Evolutionary conservation across 2,329 filamentous ascomycete genomes (phyloP).

Genomic region (Aureobasidium namibiae): DNA sequence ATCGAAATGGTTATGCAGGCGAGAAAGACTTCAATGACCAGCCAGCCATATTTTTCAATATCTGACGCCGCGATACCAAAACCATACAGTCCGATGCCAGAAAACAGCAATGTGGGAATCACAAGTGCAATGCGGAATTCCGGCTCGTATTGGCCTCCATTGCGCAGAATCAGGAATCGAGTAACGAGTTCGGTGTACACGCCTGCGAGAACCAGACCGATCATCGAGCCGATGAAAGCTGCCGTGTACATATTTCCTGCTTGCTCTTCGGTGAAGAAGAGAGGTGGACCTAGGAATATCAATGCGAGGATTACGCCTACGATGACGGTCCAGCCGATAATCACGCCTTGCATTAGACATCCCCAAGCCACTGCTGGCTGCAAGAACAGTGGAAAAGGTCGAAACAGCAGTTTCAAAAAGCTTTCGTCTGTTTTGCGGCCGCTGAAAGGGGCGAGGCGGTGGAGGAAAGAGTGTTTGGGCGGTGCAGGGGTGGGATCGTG

Average conservation of each 20-base stretch:
- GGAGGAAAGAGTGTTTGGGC: slow-evolving; percentile 19
- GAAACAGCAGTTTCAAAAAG: slow-evolving; percentile 56
- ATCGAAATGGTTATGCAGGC: slow-evolving; percentile 78
- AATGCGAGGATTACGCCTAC: slow-evolving; percentile 74
- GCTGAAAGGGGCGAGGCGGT: slow-evolving; percentile 59
- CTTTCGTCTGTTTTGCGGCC: slow-evolving; percentile 72
- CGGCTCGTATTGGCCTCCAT: slow-evolving; percentile 79
- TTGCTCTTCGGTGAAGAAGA: slow-evolving; percentile 72
- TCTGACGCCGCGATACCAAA: slow-evolving; percentile 68
- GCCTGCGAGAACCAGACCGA: slow-evolving; percentile 69
- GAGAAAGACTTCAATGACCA: slow-evolving; percentile 73
- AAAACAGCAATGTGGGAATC: slow-evolving; percentile 70
- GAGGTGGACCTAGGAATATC: slow-evolving; percentile 70
- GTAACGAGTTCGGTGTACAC: slow-evolving; percentile 65
- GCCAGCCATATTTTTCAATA: slow-evolving; percentile 55
- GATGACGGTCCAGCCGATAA: slow-evolving; percentile 94
- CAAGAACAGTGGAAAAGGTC: slow-evolving; percentile 73
- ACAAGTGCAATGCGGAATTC: slow-evolving; percentile 83
- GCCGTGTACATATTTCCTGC: slow-evolving; percentile 84
- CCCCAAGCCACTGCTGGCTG: slow-evolving; percentile 82
- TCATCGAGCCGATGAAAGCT: slow-evolving; percentile 72
- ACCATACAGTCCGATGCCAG: slow-evolving; percentile 71
- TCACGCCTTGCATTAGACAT: slow-evolving; percentile 72
- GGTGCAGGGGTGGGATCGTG: not conserved
- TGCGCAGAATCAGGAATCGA: slow-evolving; percentile 60